Conservation (phyloP, 1,284 basidiomycete species). For the Trichosporon sp. region DNA sequence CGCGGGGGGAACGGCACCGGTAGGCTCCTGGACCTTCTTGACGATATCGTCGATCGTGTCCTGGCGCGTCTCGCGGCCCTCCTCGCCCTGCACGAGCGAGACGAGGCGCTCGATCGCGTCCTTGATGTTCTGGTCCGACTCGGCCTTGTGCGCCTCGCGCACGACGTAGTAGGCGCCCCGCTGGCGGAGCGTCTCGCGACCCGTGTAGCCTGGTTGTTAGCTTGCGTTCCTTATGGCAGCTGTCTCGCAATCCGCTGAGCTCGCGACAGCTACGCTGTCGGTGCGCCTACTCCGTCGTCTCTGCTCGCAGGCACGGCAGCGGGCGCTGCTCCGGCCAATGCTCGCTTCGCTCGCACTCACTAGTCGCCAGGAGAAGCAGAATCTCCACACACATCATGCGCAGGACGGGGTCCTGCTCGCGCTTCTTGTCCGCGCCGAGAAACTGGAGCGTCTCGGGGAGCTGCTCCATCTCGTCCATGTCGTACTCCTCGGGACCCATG, state of each 20-base stretch:
- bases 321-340: not conserved
- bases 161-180: conserved; percentile 89
- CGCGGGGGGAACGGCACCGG: conserved; percentile 17
- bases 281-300: no score
- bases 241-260: no score
- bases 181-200: conserved; percentile 75
- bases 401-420: conserved; percentile 78
- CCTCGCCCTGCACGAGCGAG: conserved; percentile 71
- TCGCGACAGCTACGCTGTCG: no score
- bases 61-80: conserved; percentile 62
- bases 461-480: conserved; percentile 87
- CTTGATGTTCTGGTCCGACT: conserved; percentile 72
- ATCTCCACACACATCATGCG: conserved; percentile 87
- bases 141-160: conserved; percentile 75
- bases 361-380: conserved; percentile 83
- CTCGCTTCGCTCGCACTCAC: conserved; percentile 39
- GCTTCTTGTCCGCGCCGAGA: conserved; percentile 77
- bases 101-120: conserved; percentile 74
- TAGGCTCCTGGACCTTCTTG: conserved; percentile 51
- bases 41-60: conserved; percentile 62
- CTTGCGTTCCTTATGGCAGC: not conserved
- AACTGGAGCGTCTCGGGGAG: conserved; percentile 85
- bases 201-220: conserved; percentile 65
- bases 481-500: conserved; percentile 91
- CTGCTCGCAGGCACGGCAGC: not conserved